Conservation (phyloP, 768 basidiomycete genomes). For the Clathrus columnatus region DNA sequence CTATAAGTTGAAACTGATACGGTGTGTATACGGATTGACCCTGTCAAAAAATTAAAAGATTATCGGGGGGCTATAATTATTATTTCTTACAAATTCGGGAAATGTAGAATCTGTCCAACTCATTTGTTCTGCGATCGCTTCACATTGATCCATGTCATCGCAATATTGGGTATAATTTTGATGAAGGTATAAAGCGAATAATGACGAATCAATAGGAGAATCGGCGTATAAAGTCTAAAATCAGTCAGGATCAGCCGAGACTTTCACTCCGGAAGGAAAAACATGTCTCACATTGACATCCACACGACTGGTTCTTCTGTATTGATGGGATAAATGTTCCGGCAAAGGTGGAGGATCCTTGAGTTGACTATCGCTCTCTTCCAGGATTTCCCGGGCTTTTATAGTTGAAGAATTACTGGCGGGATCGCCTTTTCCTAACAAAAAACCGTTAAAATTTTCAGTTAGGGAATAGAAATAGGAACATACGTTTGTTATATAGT, state of each 20-base stretch:
- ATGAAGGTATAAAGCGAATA: conserved; percentile 85
- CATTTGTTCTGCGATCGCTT: conserved; percentile 59
- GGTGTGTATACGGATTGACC: conserved; percentile 58
- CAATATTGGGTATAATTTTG: conserved; percentile 91
- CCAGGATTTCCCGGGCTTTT: conserved; percentile 57
- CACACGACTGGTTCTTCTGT: conserved; percentile 62
- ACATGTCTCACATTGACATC: conserved; percentile 54
- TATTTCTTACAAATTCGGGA: conserved; percentile 45
- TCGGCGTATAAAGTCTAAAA: conserved; percentile 64
- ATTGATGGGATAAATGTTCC: conserved; percentile 45
- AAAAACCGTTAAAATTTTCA: not conserved
- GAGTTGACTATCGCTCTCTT: conserved; percentile 45
- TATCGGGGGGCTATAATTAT: not conserved
- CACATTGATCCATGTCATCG: conserved; percentile 64
- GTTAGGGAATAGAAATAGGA: not conserved
- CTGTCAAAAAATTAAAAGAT: conserved; percentile 25
- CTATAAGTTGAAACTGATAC: conserved; percentile 77
- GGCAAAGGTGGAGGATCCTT: conserved; percentile 52
- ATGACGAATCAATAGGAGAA: conserved; percentile 83
- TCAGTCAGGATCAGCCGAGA: conserved; percentile 1
- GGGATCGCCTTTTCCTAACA: conserved; percentile 67
- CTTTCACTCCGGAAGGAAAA: not conserved
- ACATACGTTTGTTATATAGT: conserved; percentile 87
- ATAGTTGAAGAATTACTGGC: conserved; percentile 43
- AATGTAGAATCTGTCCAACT: conserved; percentile 69